Conservation (phyloP, 1,284 basidiomycete species). For the Puccinia horiana region DNA sequence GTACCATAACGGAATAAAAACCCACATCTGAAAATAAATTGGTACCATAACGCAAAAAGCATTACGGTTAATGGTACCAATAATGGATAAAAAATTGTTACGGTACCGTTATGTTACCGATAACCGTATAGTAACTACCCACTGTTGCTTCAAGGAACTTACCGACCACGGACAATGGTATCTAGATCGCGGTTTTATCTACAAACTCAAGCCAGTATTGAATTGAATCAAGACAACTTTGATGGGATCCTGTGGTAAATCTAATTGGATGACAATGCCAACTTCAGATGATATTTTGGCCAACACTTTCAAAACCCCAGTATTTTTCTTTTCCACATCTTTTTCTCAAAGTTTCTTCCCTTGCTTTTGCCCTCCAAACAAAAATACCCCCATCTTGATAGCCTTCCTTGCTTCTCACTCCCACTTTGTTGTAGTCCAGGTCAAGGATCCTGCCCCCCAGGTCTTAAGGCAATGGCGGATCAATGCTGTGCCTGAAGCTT, state of each 20-base stretch:
- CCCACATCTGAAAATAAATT: too few species aligned
- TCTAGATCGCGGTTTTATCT: too few species aligned
- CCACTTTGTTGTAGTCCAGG: neutral
- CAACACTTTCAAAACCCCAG: neutral
- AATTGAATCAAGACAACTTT: neutral
- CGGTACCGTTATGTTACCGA: too few species aligned
- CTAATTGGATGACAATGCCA: neutral
- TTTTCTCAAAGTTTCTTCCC: neutral
- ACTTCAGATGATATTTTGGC: neutral
- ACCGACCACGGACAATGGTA: neutral
- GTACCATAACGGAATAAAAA: too few species aligned
- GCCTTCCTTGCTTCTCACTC: neutral
- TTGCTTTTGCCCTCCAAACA: neutral
- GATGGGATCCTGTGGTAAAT: neutral
- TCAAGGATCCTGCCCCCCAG: neutral
- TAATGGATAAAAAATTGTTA: too few species aligned
- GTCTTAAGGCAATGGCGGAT: neutral
- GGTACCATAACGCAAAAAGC: too few species aligned
- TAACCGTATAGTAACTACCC: too few species aligned
- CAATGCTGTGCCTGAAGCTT: too few species aligned
- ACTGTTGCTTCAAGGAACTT: neutral
- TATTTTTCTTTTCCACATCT: neutral
- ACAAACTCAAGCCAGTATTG: neutral
- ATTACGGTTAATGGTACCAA: too few species aligned
- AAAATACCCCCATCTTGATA: conserved; percentile 1